phyloP scores from a whole-genome alignment of 208 protist species.

The Trichomonas vaginalis region DNA sequence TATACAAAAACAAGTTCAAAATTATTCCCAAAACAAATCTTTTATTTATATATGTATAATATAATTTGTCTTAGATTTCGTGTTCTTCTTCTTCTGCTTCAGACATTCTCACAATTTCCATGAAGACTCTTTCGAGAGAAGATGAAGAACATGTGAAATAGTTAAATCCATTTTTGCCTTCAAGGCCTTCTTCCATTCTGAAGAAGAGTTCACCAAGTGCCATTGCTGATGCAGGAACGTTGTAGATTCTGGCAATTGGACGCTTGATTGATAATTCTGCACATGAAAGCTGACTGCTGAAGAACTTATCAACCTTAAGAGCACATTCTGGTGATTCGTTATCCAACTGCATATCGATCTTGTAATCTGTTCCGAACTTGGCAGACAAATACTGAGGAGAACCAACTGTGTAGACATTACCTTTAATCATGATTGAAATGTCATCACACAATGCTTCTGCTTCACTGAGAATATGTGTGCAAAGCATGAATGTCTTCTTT shows the following conservation, averaged over 20 bases:
- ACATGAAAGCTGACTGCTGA: background rate
- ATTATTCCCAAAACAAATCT: too few species aligned
- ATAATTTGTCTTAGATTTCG: too few species aligned
- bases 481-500: background rate
- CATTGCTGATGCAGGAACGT: background rate
- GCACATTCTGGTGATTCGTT: background rate
- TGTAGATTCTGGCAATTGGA: background rate
- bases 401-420: background rate
- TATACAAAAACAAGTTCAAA: too few species aligned
- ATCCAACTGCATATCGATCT: background rate
- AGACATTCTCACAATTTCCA: background rate
- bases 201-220: background rate
- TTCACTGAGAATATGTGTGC: background rate
- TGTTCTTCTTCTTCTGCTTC: background rate
- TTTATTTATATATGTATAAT: too few species aligned
- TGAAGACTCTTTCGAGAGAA: background rate
- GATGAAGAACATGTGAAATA: conserved; percentile 9
- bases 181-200: background rate
- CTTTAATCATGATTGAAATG: conserved; percentile 18
- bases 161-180: background rate
- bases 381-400: background rate
- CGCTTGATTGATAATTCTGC: background rate
- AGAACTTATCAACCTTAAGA: background rate
- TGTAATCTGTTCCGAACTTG: background rate
- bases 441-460: background rate